phyloP scores from a whole-genome alignment of 805 yeast genomes.

The Lipomyces orientalis region DNA sequence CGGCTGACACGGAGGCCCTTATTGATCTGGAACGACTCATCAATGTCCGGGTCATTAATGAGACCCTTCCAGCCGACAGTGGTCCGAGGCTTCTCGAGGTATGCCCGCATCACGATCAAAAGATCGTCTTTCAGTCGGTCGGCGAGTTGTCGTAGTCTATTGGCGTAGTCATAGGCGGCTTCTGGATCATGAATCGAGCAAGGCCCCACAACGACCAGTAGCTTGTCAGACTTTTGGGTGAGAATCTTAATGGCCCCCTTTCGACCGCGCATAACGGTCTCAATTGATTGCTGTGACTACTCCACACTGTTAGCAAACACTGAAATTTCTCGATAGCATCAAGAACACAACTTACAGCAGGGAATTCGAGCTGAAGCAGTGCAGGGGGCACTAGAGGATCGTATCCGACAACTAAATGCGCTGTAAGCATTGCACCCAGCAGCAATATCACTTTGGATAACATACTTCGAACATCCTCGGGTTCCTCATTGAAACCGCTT shows the following conservation, averaged over 20 bases:
- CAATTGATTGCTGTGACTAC: conserved; percentile 38
- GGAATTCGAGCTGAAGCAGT: conserved; percentile 81
- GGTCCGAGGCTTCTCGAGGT: conserved; percentile 97
- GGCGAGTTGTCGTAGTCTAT: conserved; percentile 65
- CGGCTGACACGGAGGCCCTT: conserved; percentile 90
- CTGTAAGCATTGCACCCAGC: conserved; percentile 1
- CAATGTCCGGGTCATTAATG: conserved; percentile 94
- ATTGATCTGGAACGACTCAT: conserved; percentile 91
- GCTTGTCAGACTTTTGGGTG: conserved; percentile 77
- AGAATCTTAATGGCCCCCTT: conserved; percentile 76
- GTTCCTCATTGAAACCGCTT: conserved; percentile 33
- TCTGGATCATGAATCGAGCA: conserved; percentile 93
- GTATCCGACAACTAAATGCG: conserved; percentile 60
- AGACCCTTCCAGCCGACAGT: conserved; percentile 99
- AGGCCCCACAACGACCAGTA: conserved; percentile 91
- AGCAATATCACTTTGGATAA: neutral
- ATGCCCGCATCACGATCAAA: conserved; percentile 93
- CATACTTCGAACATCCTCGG: conserved; percentile 41
- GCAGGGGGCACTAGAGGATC: conserved; percentile 96
- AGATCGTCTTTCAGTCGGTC: conserved; percentile 77
- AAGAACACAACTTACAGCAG: conserved; percentile 43
- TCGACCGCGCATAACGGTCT: conserved; percentile 78
- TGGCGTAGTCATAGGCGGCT: conserved; percentile 88
- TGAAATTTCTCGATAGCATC: conserved; percentile 43
- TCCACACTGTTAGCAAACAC: neutral